These are phyloP conservation scores for Lactarius akahatsu DNA, from an alignment of 768 basidiomycete species.

Conservation along the genomic window DNA sequence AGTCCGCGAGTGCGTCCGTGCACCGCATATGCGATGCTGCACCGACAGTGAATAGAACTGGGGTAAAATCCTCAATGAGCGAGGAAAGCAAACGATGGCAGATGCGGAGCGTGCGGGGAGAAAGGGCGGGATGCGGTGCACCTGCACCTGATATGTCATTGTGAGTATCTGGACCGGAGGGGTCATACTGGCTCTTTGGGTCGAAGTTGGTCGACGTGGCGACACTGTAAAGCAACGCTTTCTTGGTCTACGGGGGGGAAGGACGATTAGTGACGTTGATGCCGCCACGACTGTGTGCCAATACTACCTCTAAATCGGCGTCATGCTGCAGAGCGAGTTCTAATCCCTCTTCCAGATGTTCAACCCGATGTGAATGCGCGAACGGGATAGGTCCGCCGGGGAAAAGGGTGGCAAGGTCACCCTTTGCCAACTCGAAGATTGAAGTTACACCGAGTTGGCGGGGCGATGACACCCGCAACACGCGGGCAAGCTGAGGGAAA, in stretches of 20 bases:
- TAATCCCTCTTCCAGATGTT: conserved; percentile 52
- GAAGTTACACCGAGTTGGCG: conserved; percentile 56
- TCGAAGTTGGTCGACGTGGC: conserved; percentile 61
- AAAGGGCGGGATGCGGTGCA: conserved; percentile 33
- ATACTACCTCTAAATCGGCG: conserved; percentile 48
- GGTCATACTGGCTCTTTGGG: conserved; percentile 35
- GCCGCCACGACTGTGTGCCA: neutral
- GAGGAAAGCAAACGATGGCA: conserved; percentile 35
- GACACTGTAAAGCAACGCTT: conserved; percentile 62
- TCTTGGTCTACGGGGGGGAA: conserved; percentile 46
- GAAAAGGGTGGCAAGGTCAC: conserved; percentile 47
- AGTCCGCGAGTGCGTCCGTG: conserved; percentile 67
- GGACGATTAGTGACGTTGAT: neutral
- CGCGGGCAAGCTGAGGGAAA: conserved; percentile 49
- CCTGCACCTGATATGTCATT: conserved; percentile 17
- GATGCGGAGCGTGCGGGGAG: conserved; percentile 30
- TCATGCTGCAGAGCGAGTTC: conserved; percentile 48
- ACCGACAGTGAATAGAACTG: conserved; percentile 68
- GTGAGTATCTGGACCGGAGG: conserved; percentile 23
- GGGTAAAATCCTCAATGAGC: conserved; percentile 68
- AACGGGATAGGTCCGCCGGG: conserved; percentile 49
- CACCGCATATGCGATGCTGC: conserved; percentile 72
- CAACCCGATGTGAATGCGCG: conserved; percentile 34
- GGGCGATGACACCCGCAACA: conserved; percentile 59
- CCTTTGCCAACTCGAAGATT: conserved; percentile 47